These are phyloP conservation scores for Penicillium sp. DNA, from an alignment of 2,329 filamentous ascomycete genomes.

Conservation along the genomic window DNA sequence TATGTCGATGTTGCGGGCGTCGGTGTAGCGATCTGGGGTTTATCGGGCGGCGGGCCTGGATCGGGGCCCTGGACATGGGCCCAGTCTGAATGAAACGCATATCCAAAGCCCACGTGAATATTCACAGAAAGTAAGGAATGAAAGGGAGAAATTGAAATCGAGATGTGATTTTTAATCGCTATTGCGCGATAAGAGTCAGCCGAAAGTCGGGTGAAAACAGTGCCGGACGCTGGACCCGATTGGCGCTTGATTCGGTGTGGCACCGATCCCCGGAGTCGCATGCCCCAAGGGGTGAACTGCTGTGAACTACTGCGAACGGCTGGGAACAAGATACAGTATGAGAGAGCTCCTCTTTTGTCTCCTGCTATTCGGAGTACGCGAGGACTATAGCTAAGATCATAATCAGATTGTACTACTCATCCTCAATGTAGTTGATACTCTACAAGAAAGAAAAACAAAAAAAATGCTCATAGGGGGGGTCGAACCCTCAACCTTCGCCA, in stretches of 20 bases:
- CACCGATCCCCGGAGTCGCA: not conserved
- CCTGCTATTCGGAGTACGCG: too few relatives aligned
- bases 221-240: slow-evolving; percentile 1
- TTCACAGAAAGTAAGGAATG: not conserved
- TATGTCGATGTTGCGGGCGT: slow-evolving; percentile 21
- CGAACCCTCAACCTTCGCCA: not conserved
- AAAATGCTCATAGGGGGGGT: not conserved
- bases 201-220: slow-evolving; percentile 9
- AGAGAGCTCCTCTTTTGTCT: not conserved
- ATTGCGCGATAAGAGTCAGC: slow-evolving; percentile 8
- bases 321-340: not conserved
- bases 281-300: not conserved
- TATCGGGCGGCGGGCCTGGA: slow-evolving; percentile 12
- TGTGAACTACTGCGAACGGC: not conserved
- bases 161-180: not conserved
- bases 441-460: not conserved
- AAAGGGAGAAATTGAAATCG: not conserved
- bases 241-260: not conserved
- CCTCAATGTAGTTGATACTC: too few relatives aligned
- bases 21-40: slow-evolving; percentile 15
- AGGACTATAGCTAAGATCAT: too few relatives aligned
- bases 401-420: not conserved
- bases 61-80: slow-evolving; percentile 9
- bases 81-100: slow-evolving; percentile 22
- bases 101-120: slow-evolving; percentile 5